Base-by-base conservation (phyloP, 495 filamentous ascomycete species). In the Hyaloscypha variabilis region DNA sequence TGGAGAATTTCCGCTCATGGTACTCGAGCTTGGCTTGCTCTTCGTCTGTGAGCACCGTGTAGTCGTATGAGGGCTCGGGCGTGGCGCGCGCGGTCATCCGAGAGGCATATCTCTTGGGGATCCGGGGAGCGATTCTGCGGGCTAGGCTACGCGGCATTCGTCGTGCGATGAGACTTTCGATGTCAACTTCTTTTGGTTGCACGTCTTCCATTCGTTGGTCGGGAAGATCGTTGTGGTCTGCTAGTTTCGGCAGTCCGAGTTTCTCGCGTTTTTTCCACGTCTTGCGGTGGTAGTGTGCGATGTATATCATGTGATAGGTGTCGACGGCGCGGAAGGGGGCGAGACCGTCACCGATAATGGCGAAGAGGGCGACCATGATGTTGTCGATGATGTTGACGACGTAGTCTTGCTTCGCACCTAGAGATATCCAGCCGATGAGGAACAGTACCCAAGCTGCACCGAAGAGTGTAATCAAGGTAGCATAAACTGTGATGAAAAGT, bases 371-470 rank as follows among this genome's bases (percentile, higher is more conserved):
- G 0, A 93, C 90, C 17, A 94, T 78, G 25, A 91, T 76, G 69
- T 87, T 86, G 77, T 94, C 91, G 68, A 92, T 91, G 56, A 92
- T 74, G 59, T 92, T 86, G 74, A 92, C 85, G 63, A 85, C 74
- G 67, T 93, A 90, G 3, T 83, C 71, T 74, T 91, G 87, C 64
- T 79, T 78, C 28, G 84, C 83, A 42, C 88, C 90, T 11, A 92
- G 85, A 64, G 91, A 90, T 70, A 93, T 92, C 90, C 90, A 93
- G 50, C 89, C 66, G 69, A 94, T 94, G 56, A 94, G 76, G 77
- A 92, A 92, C 42, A 94, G 81, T 0, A 94, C 90, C 91, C 91
- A 94, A 1, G 88, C 89, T 53, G 90, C 81, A 64, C 91, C 91
- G 63, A 92, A 93, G 3, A 91, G 78, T 0, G 90, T 94, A 64